These are phyloP conservation scores for Candida nitratophila DNA, from an alignment of 805 yeast species.

Conservation along the genomic window DNA sequence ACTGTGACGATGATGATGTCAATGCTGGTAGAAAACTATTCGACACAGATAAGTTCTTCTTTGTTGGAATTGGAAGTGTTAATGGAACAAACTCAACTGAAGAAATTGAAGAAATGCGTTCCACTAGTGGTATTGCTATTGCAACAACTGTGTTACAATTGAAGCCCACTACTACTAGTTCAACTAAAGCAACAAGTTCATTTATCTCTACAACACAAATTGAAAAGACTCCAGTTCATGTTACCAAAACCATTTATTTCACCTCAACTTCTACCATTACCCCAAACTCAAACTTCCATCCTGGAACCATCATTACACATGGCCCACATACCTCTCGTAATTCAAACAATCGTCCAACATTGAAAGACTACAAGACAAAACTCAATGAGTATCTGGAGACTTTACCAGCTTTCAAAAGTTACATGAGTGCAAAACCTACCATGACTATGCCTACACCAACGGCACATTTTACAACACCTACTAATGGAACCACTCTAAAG, in stretches of 20 bases:
- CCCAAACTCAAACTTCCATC: not conserved
- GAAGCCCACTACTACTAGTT: too few relatives aligned
- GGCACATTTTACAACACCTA: too few relatives aligned
- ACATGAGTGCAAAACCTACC: not conserved
- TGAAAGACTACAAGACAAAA: not conserved
- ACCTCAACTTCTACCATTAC: conserved; percentile 1
- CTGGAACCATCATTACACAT: not conserved
- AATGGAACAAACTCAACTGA: conserved; percentile 2
- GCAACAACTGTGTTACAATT: too few relatives aligned
- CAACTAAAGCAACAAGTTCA: not conserved
- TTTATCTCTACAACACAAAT: not conserved
- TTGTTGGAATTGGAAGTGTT: conserved; percentile 21
- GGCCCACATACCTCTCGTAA: not conserved
- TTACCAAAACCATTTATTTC: not conserved
- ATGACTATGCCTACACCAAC: not conserved
- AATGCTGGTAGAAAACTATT: conserved; percentile 9
- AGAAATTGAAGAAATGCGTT: not conserved
- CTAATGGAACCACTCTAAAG: not conserved
- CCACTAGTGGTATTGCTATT: too few relatives aligned
- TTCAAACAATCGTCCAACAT: not conserved
- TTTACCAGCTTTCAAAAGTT: not conserved
- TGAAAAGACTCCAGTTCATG: not conserved
- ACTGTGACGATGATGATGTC: conserved; percentile 8
- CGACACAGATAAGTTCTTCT: conserved; percentile 19
- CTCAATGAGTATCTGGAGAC: too few relatives aligned